Base-by-base conservation (phyloP, 306 rosid genomes). In the Inga leiocalycina region DNA sequence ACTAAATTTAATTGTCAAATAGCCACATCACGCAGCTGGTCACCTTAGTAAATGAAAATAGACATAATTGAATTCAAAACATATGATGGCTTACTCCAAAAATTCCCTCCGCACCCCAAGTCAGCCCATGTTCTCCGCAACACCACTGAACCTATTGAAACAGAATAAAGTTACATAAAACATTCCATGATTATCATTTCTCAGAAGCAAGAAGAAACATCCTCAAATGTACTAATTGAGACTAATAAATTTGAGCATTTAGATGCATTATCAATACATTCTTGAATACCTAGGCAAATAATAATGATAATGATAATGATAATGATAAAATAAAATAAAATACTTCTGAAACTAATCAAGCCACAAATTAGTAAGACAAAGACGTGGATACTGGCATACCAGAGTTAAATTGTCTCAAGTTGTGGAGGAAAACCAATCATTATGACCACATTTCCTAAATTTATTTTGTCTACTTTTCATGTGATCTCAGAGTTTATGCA, bases 211-310 rank as follows among this genome's bases (percentile, higher is more conserved):
- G 32, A 69, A 69, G 17, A 20, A 69, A 62, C 15, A 62, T 10
- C 8, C 67, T 11, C 67, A n/a, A 24, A 61, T 24, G 8, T n/a
- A 61, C 39, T n/a, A 20, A 61, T 62, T n/a, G 12, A 81, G 65
- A 32, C 22, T 37, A 35, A 44, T 37, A 71, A 48, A 16, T 37
- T 46, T 70, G 17, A 16, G 24, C 56, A 22, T 48, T 49, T 46
- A 61, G 49, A 83, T 72, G 46, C 30, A 48, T 39, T 24, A 46
- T 70, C 71, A 19, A 17, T 79, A 62, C 67, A 24, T 52, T 27
- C 69, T 35, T 13, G 59, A 27, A 59, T 73, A 44, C 20, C 52
- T 2, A 73, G 35, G 34, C 8, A n/a, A n/a, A 45, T 32, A 2
- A 27, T 27, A 1, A 27, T 27, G 30, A 27, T 27, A 1, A 27